Evolutionary conservation across 2,329 filamentous ascomycete species (phyloP), one percentile per base, ranked within the genome.

Genomic region (Grosmannia penicillata): DNA sequence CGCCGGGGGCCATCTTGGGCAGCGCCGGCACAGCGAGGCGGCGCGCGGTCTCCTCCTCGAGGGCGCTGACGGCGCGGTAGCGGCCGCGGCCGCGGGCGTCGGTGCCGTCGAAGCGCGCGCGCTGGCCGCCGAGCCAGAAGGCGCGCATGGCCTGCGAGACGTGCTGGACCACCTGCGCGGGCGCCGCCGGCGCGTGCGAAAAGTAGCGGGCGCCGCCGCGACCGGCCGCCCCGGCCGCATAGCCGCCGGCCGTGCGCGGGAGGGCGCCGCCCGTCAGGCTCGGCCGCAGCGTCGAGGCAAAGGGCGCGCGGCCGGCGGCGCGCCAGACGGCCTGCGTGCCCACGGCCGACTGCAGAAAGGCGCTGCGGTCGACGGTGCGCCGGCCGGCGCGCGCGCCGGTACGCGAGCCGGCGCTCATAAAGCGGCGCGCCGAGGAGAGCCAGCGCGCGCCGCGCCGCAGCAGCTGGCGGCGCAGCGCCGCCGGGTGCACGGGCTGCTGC

Each of bases 71-170:
- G 23, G 75, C 63, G 52, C 82, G 80, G 65, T 85, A 95, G 43
- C 73, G 72, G 60, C 82, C 81, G 58, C 87, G 77, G 32, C 87
- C 87, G 10, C 70, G 75, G 14, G 72, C 59, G 39, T 78, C 76
- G 31, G 80, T 56, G 11, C 89, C 89, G 54, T 94, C 82, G 50
- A 87, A 95, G 41, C 82, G 81, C 9, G 82, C 78, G 56, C 87
- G 91, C 52, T 93, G 77, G 0, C 91, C 91, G 0, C 82, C 86
- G n/a, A 94, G 68, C 61, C 84, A 80, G 60, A 98, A 95, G 11
- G 86, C 87, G 38, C 91, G 77, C 52, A 96, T 78, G 6, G 86
- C 91, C 49, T 86, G 78, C 11, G 85, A 93, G n/a, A 95, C 89
- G 58, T 94, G 94, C 57, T 91, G 82, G 37, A 96, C 74, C 33